Conservation (phyloP, 495 filamentous ascomycete species). For the Hypoxylon rickii region DNA sequence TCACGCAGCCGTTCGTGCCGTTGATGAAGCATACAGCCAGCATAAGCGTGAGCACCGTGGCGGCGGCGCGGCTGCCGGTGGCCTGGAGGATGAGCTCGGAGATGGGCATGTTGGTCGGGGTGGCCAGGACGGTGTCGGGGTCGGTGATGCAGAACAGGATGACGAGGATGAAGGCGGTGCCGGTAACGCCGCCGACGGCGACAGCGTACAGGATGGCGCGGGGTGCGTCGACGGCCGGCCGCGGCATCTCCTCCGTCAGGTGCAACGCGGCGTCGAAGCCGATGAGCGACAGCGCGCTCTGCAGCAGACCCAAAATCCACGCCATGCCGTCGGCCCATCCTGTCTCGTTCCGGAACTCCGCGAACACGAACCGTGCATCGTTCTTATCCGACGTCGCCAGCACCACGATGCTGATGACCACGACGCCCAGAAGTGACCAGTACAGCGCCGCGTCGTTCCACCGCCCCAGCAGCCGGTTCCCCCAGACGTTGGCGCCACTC, state of each 20-base stretch:
- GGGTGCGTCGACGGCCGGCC: constrained; percentile 42
- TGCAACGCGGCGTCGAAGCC: constrained; percentile 68
- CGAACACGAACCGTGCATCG: constrained; percentile 56
- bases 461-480: constrained; percentile 39
- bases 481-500: constrained; percentile 40
- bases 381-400: constrained; percentile 43
- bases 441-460: constrained; percentile 45
- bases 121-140: constrained; percentile 37
- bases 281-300: constrained; percentile 64
- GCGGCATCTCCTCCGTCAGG: constrained; percentile 59
- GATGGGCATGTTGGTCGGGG: constrained; percentile 50
- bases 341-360: constrained; percentile 62
- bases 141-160: constrained; percentile 44
- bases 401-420: constrained; percentile 46
- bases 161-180: constrained; percentile 39
- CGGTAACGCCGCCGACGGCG: constrained; percentile 42
- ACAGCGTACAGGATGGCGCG: constrained; percentile 45
- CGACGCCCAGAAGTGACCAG: constrained; percentile 44
- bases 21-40: constrained; percentile 44
- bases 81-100: constrained; percentile 47
- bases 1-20: constrained; percentile 47
- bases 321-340: constrained; percentile 66
- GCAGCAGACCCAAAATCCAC: constrained; percentile 66
- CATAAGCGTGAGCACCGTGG: constrained; percentile 41
- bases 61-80: constrained; percentile 38